Percentiles rank a stretch among this genome's conserved stretches.
Conservation (phyloP, 2,329 filamentous ascomycete species). For the Colletotrichum incanum region DNA sequence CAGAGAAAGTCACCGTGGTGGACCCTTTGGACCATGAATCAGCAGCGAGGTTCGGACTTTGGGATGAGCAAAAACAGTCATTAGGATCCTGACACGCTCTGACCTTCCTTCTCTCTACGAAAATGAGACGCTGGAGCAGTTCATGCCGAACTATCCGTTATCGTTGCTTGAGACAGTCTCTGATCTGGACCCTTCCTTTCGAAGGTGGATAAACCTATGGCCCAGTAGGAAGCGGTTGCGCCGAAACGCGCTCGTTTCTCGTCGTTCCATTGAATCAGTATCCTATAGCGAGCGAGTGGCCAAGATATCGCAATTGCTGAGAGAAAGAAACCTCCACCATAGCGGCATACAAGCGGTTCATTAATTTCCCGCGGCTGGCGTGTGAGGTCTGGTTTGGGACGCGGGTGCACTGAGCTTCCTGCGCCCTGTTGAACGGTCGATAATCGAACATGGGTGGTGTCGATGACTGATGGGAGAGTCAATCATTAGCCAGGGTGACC, state of each 20-base stretch:
- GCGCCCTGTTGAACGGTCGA: not conserved
- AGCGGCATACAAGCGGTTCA: not conserved
- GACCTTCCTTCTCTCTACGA: not conserved
- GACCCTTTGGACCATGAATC: not conserved
- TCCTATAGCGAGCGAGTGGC: not conserved
- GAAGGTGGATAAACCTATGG: not conserved
- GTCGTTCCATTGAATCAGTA: no score
- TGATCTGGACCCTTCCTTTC: no score
- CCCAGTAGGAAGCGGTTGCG: not conserved
- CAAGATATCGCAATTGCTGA: slow-evolving; percentile 8
- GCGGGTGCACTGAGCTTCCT: slow-evolving; percentile 6
- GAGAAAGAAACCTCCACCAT: not conserved
- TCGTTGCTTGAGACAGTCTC: not conserved
- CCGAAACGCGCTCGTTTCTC: no score
- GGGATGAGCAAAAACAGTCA: not conserved
- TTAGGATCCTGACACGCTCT: not conserved
- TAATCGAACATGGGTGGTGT: not conserved
- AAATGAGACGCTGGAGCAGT: no score
- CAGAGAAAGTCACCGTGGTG: not conserved
- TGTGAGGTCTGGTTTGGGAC: slow-evolving; percentile 27
- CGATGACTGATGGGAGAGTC: not conserved
- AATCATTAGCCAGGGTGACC: not conserved
- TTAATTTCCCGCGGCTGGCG: slow-evolving; percentile 32
- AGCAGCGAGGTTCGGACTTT: not conserved
- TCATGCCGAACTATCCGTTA: not conserved